These are phyloP conservation scores for Hanseniaspora meyeri DNA, from an alignment of 805 yeast species.

Conservation along the genomic window DNA sequence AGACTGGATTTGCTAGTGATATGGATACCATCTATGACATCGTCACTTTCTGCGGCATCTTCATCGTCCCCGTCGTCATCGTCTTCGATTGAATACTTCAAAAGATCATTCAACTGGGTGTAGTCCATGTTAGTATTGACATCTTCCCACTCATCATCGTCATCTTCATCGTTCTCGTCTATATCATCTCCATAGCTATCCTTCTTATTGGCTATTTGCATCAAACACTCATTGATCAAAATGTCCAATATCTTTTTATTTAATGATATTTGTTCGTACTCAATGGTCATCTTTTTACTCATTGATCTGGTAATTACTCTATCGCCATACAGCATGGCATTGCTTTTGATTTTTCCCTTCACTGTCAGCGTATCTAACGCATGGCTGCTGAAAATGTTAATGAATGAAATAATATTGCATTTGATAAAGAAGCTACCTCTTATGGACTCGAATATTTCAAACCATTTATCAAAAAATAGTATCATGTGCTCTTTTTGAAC, in stretches of 20 bases:
- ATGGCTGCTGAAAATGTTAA: constrained; percentile 47
- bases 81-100: constrained; percentile 24
- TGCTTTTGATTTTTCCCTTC: constrained; percentile 64
- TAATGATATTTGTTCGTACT: constrained; percentile 55
- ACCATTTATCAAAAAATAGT: constrained; percentile 62
- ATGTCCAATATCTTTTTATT: constrained; percentile 61
- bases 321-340: constrained; percentile 31
- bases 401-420: constrained; percentile 56
- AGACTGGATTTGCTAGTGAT: background rate
- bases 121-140: constrained; percentile 14
- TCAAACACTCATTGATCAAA: constrained; percentile 53
- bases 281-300: constrained; percentile 52
- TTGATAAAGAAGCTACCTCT: constrained; percentile 66
- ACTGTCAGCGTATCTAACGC: constrained; percentile 44
- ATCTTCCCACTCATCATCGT: constrained; percentile 19
- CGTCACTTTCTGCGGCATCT: constrained; percentile 28
- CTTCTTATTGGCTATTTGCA: constrained; percentile 31
- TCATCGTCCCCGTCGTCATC: constrained; percentile 29
- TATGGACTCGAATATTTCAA: constrained; percentile 64
- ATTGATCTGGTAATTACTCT: constrained; percentile 77
- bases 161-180: constrained; percentile 5
- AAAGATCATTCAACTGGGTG: constrained; percentile 18
- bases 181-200: constrained; percentile 2
- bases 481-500: constrained; percentile 23
- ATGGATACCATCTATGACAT: constrained; percentile 21